A percentile compares a stretch with the other conserved stretches of the same genome.
phyloP scores from a whole-genome alignment of 306 rosid genomes.

The Heteromeles arbutifolia region DNA sequence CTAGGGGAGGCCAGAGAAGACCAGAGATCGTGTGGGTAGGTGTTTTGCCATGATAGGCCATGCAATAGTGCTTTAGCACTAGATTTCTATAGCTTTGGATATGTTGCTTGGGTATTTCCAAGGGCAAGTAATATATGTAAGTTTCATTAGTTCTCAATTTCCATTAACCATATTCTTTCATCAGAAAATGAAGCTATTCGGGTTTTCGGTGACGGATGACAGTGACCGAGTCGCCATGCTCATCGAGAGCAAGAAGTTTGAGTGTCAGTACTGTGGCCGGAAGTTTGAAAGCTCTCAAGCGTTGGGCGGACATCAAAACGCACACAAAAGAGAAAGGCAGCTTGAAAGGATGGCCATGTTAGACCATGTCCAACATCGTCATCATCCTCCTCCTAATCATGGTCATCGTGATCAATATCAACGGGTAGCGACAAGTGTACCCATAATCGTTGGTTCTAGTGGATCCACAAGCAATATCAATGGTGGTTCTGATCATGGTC shows the following conservation, averaged over 20 bases:
- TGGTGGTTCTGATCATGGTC: not conserved
- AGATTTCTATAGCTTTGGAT: not conserved
- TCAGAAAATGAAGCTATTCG: conserved; percentile 9
- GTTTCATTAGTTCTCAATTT: not conserved
- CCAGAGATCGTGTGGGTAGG: too few relatives aligned
- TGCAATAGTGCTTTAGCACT: not conserved
- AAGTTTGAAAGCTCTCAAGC: conserved; percentile 28
- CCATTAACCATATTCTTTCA: not conserved
- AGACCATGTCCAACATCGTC: not conserved
- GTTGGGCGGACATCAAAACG: conserved; percentile 39
- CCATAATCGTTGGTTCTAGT: not conserved
- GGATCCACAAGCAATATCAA: not conserved
- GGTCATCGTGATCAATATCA: not conserved
- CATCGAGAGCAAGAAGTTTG: conserved; percentile 6
- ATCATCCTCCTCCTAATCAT: not conserved
- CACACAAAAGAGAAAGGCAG: conserved; percentile 28
- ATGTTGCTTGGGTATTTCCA: not conserved
- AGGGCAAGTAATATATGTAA: not conserved
- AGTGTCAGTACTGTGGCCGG: conserved; percentile 28
- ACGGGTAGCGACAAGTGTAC: not conserved
- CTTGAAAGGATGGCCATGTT: conserved; percentile 14
- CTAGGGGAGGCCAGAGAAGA: not conserved
- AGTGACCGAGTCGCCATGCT: not conserved
- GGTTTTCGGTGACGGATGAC: not conserved
- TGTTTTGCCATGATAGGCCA: too few relatives aligned